A percentile compares a stretch with the other conserved stretches of the same genome.
phyloP scores from a whole-genome alignment of 2,329 filamentous ascomycete genomes.

The Penicillium sp. region DNA sequence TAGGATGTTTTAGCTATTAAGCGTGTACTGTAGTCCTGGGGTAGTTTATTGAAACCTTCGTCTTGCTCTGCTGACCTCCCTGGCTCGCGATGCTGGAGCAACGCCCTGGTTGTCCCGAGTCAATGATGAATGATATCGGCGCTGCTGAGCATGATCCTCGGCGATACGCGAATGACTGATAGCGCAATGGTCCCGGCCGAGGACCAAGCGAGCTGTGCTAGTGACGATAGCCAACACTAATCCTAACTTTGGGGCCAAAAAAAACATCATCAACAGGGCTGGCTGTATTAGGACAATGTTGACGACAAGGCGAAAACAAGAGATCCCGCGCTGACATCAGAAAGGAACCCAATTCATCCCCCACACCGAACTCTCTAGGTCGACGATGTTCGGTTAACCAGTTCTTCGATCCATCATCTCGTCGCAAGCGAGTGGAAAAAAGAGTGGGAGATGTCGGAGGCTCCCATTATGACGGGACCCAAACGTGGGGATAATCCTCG shows the following conservation, averaged over 20 bases:
- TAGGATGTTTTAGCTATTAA: constrained; percentile 22
- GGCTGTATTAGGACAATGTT: background rate
- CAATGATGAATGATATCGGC: background rate
- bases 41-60: constrained; percentile 10
- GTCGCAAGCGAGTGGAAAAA: background rate
- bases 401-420: background rate
- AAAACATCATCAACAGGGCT: background rate
- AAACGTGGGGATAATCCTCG: background rate
- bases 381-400: background rate
- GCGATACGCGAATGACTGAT: background rate
- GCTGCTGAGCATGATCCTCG: too few species aligned
- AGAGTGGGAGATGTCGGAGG: background rate
- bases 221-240: background rate
- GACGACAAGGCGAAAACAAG: background rate
- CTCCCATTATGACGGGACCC: background rate
- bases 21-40: constrained; percentile 8
- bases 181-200: background rate
- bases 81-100: constrained; percentile 2
- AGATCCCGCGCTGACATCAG: background rate
- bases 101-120: background rate
- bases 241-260: background rate
- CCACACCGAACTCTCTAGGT: too few species aligned
- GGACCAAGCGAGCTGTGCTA: background rate
- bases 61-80: constrained; percentile 1
- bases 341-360: too few species aligned